Evolutionary conservation across 2,329 filamentous ascomycete species (phyloP).

Genomic region (Fragosphaeria purpurea): DNA sequence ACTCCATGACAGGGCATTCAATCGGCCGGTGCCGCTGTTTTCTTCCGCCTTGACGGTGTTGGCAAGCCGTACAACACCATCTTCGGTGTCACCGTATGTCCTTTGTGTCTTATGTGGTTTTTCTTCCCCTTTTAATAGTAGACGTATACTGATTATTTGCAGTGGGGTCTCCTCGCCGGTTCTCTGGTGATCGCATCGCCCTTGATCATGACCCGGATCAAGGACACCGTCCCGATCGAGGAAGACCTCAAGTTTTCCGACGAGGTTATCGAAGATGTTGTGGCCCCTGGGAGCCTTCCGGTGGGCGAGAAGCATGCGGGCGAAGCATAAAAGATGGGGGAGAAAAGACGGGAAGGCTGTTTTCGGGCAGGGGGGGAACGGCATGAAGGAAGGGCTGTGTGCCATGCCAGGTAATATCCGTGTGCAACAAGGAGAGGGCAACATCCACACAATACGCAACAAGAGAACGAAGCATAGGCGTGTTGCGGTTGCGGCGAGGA

Average conservation of each 20-base stretch:
- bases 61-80: conserved; percentile 58
- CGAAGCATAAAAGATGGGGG: too few relatives aligned
- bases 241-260: conserved; percentile 79
- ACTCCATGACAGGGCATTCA: conserved; percentile 45
- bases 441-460: too few relatives aligned
- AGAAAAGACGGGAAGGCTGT: too few relatives aligned
- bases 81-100: conserved; percentile 48
- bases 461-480: too few relatives aligned
- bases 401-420: too few relatives aligned
- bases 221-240: conserved; percentile 70
- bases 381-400: too few relatives aligned
- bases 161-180: conserved; percentile 68
- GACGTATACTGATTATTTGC: conserved; percentile 18
- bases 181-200: conserved; percentile 69
- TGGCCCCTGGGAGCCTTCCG: conserved; percentile 17
- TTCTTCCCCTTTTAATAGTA: neutral
- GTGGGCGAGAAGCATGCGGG: neutral
- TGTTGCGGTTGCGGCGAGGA: too few relatives aligned
- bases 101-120: neutral
- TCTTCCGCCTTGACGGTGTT: conserved; percentile 57
- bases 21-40: conserved; percentile 73
- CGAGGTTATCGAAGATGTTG: conserved; percentile 66
- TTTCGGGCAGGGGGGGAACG: too few relatives aligned
- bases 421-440: too few relatives aligned
- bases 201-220: conserved; percentile 67